These are phyloP conservation scores for Cystobasidium pallidum DNA, from an alignment of 1,284 basidiomycete genomes.

Conservation along the genomic window DNA sequence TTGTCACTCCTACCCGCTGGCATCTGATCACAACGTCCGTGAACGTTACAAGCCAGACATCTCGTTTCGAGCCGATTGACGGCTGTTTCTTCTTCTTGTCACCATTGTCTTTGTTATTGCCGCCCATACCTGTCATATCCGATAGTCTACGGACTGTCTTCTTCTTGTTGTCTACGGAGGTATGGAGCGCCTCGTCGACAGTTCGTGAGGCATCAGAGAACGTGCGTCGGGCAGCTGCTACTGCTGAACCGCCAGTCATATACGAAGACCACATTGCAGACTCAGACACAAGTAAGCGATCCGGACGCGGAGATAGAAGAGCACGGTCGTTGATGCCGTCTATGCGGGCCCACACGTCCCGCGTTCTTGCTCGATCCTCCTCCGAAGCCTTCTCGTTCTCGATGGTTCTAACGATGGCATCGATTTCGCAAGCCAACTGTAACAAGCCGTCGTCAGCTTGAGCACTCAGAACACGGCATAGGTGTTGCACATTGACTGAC, in stretches of 20 bases:
- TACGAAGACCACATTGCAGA: constrained; percentile 60
- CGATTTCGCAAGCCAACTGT: constrained; percentile 93
- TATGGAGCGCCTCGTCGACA: constrained; percentile 45
- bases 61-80: constrained; percentile 62
- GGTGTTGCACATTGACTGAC: not conserved
- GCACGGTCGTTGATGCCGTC: constrained; percentile 84
- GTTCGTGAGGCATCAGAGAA: constrained; percentile 50
- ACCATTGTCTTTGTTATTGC: constrained; percentile 62
- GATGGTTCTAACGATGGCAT: constrained; percentile 90
- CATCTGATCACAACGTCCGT: constrained; percentile 93
- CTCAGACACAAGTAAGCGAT: constrained; percentile 83
- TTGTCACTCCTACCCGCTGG: constrained; percentile 85
- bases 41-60: constrained; percentile 91
- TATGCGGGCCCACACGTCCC: constrained; percentile 92
- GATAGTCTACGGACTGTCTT: constrained; percentile 81
- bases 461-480: not conserved
- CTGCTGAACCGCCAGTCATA: constrained; percentile 43
- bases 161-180: constrained; percentile 67
- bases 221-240: constrained; percentile 49
- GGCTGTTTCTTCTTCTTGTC: constrained; percentile 46
- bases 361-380: constrained; percentile 90
- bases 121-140: constrained; percentile 64
- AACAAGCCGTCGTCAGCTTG: constrained; percentile 58
- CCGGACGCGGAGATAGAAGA: constrained; percentile 76
- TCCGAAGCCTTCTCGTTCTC: constrained; percentile 97